These are phyloP conservation scores for Euphorbia peplus DNA, from an alignment of 345 rosid species.

Conservation along the genomic window DNA sequence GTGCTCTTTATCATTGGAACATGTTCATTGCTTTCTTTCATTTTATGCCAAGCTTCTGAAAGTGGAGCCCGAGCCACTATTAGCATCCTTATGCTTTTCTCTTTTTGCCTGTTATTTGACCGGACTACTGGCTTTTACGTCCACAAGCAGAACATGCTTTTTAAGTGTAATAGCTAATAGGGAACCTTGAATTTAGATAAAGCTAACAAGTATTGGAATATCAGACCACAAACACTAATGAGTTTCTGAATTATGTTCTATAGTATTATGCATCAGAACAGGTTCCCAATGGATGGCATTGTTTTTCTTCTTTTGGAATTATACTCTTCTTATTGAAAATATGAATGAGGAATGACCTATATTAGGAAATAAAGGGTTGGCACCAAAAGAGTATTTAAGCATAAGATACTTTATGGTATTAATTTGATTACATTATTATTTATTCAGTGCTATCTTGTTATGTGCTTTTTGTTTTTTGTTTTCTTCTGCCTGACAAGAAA, in stretches of 20 bases:
- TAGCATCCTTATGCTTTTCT: constrained; percentile 4
- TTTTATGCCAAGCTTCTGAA: constrained; percentile 9
- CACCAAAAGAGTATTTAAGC: not conserved
- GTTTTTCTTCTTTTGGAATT: not conserved
- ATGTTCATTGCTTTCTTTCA: not conserved
- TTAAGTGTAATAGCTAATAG: not conserved
- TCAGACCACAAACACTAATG: constrained; percentile 1
- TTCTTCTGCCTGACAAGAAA: not conserved
- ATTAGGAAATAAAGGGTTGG: not conserved
- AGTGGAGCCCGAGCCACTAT: constrained; percentile 5
- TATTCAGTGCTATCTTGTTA: not conserved
- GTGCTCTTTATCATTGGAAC: not conserved
- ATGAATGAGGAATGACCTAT: not conserved
- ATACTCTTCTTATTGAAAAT: not conserved
- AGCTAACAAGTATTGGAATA: constrained; percentile 11
- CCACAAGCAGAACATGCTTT: constrained; percentile 12
- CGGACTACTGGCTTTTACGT: constrained; percentile 24
- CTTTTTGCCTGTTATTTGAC: constrained; percentile 12
- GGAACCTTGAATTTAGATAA: constrained; percentile 12
- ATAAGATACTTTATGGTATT: not conserved
- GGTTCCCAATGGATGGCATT: not conserved
- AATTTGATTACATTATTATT: not conserved
- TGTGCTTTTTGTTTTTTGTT: not conserved
- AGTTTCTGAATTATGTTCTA: not conserved
- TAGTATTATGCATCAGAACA: constrained; percentile 3